phyloP scores from a whole-genome alignment of 768 basidiomycete species.

The Suillus luteus region DNA sequence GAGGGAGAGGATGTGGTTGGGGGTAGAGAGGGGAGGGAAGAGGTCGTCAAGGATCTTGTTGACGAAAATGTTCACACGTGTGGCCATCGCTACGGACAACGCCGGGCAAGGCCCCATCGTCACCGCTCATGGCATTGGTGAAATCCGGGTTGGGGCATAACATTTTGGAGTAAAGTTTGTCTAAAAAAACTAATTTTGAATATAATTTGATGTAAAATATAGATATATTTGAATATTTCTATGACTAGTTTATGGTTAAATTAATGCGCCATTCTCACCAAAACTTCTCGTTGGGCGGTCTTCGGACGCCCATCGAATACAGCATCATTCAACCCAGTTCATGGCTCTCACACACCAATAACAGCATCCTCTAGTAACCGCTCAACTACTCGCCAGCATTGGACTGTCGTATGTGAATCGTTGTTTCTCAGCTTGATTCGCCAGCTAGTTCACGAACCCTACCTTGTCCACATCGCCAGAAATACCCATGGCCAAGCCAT shows the following conservation, averaged over 20 bases:
- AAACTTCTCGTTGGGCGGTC: conserved; percentile 2
- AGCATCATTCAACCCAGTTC: conserved; percentile 7
- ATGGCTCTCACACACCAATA: conserved; percentile 1
- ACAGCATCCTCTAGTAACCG: neutral
- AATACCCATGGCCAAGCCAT: conserved; percentile 15
- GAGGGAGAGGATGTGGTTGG: conserved; percentile 33
- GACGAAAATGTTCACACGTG: conserved; percentile 44
- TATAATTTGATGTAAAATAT: conserved; percentile 7
- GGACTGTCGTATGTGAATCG: conserved; percentile 1
- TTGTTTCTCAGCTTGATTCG: conserved; percentile 12
- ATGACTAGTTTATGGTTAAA: neutral
- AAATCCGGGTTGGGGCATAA: conserved; percentile 39
- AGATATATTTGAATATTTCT: conserved; percentile 1
- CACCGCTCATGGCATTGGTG: conserved; percentile 39
- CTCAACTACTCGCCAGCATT: neutral
- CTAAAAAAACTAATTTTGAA: neutral
- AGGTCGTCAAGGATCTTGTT: conserved; percentile 44
- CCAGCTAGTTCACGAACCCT: conserved; percentile 5
- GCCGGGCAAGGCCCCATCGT: conserved; percentile 45
- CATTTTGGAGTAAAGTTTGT: conserved; percentile 18
- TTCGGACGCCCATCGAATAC: conserved; percentile 9
- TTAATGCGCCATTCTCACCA: conserved; percentile 17
- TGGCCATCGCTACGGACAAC: conserved; percentile 45
- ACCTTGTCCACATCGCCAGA: conserved; percentile 3
- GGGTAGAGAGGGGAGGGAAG: conserved; percentile 38